Evolutionary conservation across 345 rosid genomes (phyloP).

Genomic region (Lepidium sativum): DNA sequence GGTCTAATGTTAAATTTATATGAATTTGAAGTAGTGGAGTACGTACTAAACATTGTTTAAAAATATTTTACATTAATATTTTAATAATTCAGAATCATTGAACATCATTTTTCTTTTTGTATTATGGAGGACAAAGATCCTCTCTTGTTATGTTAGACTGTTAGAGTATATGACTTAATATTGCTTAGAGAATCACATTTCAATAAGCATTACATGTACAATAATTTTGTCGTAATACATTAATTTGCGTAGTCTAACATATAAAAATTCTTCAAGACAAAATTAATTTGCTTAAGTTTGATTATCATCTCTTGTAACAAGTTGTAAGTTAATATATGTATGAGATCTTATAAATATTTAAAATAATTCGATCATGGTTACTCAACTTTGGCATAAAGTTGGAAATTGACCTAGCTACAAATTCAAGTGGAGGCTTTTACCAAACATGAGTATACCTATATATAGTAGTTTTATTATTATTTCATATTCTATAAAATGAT

Average conservation of each 20-base stretch:
- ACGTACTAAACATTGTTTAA: neutral
- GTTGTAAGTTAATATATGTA: too few species aligned
- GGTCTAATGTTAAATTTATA: neutral
- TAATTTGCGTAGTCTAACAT: neutral
- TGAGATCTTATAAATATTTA: too few species aligned
- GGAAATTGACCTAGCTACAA: too few species aligned
- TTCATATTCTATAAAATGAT: too few species aligned
- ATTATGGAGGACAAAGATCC: slow-evolving; percentile 4
- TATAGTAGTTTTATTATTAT: too few species aligned
- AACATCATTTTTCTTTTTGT: neutral
- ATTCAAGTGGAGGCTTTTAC: too few species aligned
- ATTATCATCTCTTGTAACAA: neutral
- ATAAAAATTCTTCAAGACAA: too few species aligned
- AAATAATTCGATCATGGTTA: too few species aligned
- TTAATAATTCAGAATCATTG: slow-evolving; percentile 10
- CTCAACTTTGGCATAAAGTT: too few species aligned
- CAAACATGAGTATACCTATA: too few species aligned
- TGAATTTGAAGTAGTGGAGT: slow-evolving; percentile 1
- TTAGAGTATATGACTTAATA: neutral
- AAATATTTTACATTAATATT: neutral
- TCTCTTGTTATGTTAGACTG: neutral
- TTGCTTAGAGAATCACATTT: neutral
- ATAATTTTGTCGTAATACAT: neutral
- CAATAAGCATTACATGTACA: neutral
- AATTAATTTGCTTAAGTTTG: neutral